A percentile compares a stretch with the other conserved stretches of the same genome.
Conservation (phyloP, 352 stramenopile genomes). For the Phytophthora pluvialis region DNA sequence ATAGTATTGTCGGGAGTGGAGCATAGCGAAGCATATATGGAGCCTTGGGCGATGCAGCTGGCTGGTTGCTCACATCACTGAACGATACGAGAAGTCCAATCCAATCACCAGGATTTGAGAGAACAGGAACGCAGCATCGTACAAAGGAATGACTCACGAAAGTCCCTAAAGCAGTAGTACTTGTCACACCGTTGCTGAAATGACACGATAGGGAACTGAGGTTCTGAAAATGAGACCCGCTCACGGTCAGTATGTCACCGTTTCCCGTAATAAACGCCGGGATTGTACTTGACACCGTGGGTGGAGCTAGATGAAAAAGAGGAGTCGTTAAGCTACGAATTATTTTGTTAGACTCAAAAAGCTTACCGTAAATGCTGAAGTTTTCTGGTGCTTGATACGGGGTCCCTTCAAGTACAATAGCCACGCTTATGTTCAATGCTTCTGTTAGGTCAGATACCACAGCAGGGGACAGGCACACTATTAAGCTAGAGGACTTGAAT, state of each 20-base stretch:
- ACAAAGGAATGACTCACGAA: conserved; percentile 40
- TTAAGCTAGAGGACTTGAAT: conserved; percentile 30
- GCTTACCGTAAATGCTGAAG: conserved; percentile 39
- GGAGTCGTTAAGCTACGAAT: too few relatives aligned
- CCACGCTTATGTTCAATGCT: conserved; percentile 20
- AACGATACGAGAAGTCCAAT: conserved; percentile 39
- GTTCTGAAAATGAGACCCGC: conserved; percentile 38
- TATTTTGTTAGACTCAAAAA: not conserved
- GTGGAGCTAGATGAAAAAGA: conserved; percentile 27
- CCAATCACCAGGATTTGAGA: conserved; percentile 35
- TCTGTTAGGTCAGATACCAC: conserved; percentile 7
- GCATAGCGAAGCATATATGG: conserved; percentile 42
- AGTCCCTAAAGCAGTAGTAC: not conserved
- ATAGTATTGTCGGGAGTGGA: conserved; percentile 34
- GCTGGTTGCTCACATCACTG: not conserved
- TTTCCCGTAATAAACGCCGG: conserved; percentile 39
- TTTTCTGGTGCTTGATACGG: conserved; percentile 26
- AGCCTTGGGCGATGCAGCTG: not conserved
- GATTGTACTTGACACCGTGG: conserved; percentile 24
- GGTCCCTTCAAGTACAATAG: conserved; percentile 36
- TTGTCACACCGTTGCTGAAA: conserved; percentile 31
- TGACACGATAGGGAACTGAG: conserved; percentile 40
- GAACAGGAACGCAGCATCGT: conserved; percentile 33
- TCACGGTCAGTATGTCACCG: conserved; percentile 35
- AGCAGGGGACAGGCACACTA: conserved; percentile 42